Percentiles rank a stretch among this genome's conserved stretches.
phyloP scores from a whole-genome alignment of 345 rosid genomes.

The Angophora floribunda region DNA sequence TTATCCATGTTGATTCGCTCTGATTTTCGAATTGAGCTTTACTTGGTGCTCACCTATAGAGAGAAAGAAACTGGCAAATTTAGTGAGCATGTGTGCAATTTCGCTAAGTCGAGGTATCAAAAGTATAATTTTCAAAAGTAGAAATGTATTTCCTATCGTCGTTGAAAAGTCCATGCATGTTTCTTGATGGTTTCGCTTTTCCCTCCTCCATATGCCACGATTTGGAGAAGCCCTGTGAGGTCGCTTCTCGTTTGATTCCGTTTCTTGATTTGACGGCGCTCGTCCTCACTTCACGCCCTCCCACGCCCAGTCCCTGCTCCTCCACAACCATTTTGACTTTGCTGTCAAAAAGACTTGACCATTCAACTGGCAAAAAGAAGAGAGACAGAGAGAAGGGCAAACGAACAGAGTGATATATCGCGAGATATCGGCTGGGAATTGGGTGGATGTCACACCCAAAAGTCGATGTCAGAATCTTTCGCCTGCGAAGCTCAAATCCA shows the following conservation, averaged over 20 bases:
- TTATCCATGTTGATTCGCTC: accelerated
- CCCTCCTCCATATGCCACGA: background rate
- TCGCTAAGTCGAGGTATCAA: background rate
- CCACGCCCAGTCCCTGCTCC: background rate
- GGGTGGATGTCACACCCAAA: background rate
- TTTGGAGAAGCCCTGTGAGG: background rate
- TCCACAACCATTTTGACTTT: background rate
- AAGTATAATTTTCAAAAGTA: background rate
- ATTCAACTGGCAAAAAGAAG: background rate
- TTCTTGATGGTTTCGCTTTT: background rate
- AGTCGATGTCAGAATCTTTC: background rate
- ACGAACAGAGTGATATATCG: background rate
- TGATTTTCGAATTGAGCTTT: accelerated
- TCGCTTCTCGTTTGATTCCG: background rate
- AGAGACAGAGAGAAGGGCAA: background rate
- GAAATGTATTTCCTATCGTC: background rate
- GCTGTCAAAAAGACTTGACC: background rate
- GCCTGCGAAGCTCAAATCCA: background rate
- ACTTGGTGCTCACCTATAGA: background rate
- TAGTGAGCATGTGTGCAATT: background rate
- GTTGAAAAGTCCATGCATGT: background rate
- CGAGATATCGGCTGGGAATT: background rate
- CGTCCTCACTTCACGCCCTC: background rate
- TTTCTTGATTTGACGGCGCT: background rate
- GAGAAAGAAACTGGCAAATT: background rate